phyloP scores from a whole-genome alignment of 768 basidiomycete species.

The Termitomyces sp. region DNA sequence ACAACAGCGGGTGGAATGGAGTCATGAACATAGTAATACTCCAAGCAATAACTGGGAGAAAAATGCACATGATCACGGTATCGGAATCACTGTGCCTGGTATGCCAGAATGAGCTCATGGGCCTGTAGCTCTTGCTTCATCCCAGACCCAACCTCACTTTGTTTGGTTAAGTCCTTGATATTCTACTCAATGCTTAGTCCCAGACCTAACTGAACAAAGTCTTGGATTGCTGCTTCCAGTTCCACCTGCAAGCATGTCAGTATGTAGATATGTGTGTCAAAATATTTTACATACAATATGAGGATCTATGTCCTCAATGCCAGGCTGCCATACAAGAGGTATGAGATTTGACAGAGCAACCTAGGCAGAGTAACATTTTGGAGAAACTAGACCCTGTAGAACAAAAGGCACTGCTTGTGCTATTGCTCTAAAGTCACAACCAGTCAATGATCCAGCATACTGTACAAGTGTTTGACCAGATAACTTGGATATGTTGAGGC shows the following conservation, averaged over 20 bases:
- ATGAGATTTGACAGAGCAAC: slow-evolving; percentile 8
- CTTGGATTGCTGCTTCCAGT: background rate
- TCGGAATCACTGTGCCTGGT: too few species aligned
- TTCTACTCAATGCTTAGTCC: too few species aligned
- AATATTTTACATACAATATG: slow-evolving; percentile 25
- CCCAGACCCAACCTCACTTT: too few species aligned
- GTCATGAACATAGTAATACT: too few species aligned
- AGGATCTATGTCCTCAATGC: slow-evolving; percentile 2
- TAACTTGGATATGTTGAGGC: background rate
- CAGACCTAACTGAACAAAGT: background rate
- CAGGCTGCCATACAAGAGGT: too few species aligned
- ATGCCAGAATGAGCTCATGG: too few species aligned
- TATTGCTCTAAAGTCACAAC: slow-evolving; percentile 28
- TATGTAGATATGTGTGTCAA: background rate
- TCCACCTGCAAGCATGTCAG: background rate
- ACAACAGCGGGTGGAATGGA: too few species aligned
- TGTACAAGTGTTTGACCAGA: slow-evolving; percentile 31
- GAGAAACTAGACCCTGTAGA: slow-evolving; percentile 27
- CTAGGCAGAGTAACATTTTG: slow-evolving; percentile 28
- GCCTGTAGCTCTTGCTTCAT: too few species aligned
- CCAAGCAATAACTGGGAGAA: too few species aligned
- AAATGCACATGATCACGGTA: too few species aligned
- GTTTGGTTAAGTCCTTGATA: too few species aligned
- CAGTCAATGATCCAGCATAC: slow-evolving; percentile 36
- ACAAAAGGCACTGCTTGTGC: slow-evolving; percentile 32